Evolutionary conservation across 306 rosid species (phyloP).

Genomic region (Chamaecrista fasciculata): DNA sequence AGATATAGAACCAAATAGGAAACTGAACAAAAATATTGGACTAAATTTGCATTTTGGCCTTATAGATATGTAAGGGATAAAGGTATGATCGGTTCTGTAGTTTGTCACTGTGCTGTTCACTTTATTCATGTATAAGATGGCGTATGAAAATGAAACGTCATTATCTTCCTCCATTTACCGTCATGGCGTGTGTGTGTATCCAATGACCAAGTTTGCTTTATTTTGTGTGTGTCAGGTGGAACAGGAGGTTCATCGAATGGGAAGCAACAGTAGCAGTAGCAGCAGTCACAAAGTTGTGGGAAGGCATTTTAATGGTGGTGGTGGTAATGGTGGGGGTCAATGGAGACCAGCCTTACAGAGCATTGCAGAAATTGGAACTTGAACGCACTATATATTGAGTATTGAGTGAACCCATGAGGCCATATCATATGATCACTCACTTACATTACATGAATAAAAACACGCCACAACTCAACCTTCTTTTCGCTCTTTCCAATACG

Average conservation of each 20-base stretch:
- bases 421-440: conserved; percentile 10
- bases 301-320: conserved; percentile 50
- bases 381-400: conserved; percentile 41
- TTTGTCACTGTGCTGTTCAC: not conserved
- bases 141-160: conserved; percentile 30
- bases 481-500: conserved; percentile 25
- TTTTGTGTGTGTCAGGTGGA: conserved; percentile 40
- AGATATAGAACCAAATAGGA: no score
- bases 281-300: conserved; percentile 42
- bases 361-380: conserved; percentile 83
- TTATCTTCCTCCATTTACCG: conserved; percentile 1
- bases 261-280: conserved; percentile 37
- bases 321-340: conserved; percentile 72
- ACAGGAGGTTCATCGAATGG: conserved; percentile 43
- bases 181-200: conserved; percentile 18
- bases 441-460: conserved; percentile 18
- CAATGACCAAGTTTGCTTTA: conserved; percentile 6
- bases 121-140: not conserved
- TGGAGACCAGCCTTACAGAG: conserved; percentile 97
- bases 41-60: no score
- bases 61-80: not conserved
- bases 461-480: conserved; percentile 16
- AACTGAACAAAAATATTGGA: no score
- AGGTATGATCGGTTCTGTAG: not conserved
- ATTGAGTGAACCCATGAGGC: no score